A percentile compares a stretch with the other conserved stretches of the same genome.
Evolutionary conservation across 805 yeast genomes (phyloP).

Genomic region (Starmerella roubikii): DNA sequence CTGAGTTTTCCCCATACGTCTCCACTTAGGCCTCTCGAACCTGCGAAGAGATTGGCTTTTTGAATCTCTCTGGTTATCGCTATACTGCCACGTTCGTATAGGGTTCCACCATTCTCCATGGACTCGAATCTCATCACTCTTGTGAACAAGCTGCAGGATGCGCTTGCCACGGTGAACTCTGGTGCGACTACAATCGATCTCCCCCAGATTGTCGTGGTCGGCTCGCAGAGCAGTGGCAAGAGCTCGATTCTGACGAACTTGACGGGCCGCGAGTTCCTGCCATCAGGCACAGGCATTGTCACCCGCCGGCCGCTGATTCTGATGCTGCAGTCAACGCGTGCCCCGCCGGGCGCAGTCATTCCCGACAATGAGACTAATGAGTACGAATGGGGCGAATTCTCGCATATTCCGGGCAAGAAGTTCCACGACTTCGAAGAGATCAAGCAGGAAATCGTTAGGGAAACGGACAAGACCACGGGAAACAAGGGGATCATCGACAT

Average conservation of each 20-base stretch:
- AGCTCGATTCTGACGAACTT: constrained; percentile 81
- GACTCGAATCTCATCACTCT: constrained; percentile 69
- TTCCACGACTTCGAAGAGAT: constrained; percentile 81
- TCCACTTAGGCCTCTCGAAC: too few species aligned
- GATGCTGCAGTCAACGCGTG: constrained; percentile 56
- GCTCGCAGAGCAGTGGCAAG: constrained; percentile 82
- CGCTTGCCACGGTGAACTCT: constrained; percentile 74
- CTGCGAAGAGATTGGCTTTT: too few species aligned
- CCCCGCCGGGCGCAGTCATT: constrained; percentile 14
- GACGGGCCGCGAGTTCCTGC: constrained; percentile 82
- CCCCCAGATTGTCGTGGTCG: constrained; percentile 83
- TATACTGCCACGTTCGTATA: too few species aligned
- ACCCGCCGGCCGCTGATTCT: constrained; percentile 75
- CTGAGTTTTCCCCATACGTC: too few species aligned
- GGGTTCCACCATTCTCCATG: too few species aligned
- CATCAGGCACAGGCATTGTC: constrained; percentile 83
- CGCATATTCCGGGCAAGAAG: constrained; percentile 81
- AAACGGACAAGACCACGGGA: constrained; percentile 71
- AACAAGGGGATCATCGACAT: constrained; percentile 77
- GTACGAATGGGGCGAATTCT: constrained; percentile 92
- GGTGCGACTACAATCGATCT: constrained; percentile 75
- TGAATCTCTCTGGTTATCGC: too few species aligned
- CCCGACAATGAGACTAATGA: constrained; percentile 30
- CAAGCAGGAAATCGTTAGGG: constrained; percentile 76
- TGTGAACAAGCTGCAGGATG: constrained; percentile 75